A percentile compares a stretch with the other conserved stretches of the same genome.
Evolutionary conservation across 768 basidiomycete genomes (phyloP).

Genomic region (Solioccasus polychromus): DNA sequence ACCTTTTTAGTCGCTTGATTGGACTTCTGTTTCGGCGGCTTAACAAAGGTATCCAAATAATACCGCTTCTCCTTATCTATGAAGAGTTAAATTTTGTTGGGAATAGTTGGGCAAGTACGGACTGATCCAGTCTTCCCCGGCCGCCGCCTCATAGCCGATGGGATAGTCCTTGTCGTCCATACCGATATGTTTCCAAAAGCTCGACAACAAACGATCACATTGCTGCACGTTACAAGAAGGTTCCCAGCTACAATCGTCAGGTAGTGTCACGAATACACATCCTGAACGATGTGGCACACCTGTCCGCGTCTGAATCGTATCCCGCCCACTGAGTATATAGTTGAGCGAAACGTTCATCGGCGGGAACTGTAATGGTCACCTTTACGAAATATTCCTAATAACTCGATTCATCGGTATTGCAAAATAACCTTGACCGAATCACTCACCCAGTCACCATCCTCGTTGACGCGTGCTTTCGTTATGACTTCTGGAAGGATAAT

Average conservation of each 20-base stretch:
- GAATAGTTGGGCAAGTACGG: slow-evolving; percentile 10
- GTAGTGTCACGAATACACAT: not conserved
- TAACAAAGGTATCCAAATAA: slow-evolving; percentile 31
- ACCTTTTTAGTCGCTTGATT: slow-evolving; percentile 19
- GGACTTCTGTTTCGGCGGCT: slow-evolving; percentile 13
- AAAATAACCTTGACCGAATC: not conserved
- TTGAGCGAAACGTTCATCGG: slow-evolving; percentile 2
- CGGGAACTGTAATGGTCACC: slow-evolving; percentile 35
- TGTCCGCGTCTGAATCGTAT: slow-evolving; percentile 55
- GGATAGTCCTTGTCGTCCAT: slow-evolving; percentile 53
- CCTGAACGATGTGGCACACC: slow-evolving; percentile 34
- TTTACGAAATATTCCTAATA: slow-evolving; percentile 66
- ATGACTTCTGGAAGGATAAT: slow-evolving; percentile 53
- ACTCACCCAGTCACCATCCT: slow-evolving; percentile 52
- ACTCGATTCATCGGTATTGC: not conserved
- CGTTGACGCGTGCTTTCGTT: slow-evolving; percentile 51
- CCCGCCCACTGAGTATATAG: slow-evolving; percentile 56
- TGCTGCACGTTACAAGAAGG: slow-evolving; percentile 55
- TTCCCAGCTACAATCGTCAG: slow-evolving; percentile 56
- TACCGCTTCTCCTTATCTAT: slow-evolving; percentile 40
- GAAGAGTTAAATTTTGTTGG: not conserved
- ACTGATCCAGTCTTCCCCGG: slow-evolving; percentile 61
- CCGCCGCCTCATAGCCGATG: slow-evolving; percentile 42
- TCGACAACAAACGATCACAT: slow-evolving; percentile 57
- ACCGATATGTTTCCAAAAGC: slow-evolving; percentile 65